Evolutionary conservation across 176 grass and related monocot species (phyloP), one percentile per base, ranked within the genome.

Genomic region (Aegilops tauschii): DNA sequence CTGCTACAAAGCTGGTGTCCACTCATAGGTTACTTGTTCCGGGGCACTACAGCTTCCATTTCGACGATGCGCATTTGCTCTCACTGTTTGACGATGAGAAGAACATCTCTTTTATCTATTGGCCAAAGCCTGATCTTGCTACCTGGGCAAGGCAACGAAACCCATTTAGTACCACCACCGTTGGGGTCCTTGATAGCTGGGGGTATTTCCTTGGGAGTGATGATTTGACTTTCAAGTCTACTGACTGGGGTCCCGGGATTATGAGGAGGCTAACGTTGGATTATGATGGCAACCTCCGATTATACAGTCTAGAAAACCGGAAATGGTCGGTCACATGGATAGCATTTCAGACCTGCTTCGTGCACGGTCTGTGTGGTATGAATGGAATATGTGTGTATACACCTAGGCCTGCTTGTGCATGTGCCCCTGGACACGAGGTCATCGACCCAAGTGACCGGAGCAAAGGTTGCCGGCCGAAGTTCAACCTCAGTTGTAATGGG

Each of bases 341-440:
- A 45, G 89, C 89, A 73, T 67, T 68, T 61, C 8, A 25, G 21
- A 59, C 49, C 7, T 91, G 91, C 69, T 28, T 14, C 36, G 73
- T 87, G 1, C 79, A 85, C 29, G 89, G 87, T 18, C 18, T 90
- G 16, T 96, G 94, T 34, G 94, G 94, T 8, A 64, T 10, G 8
- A 92, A 93, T 69, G 91, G 87, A 74, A 71, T 96, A 29, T 96
- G 94, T 34, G 84, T 77, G 3, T 77, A 88, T 59, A 77, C 35
- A 6, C 84, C 86, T 45, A 75, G 3, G n/a, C 73, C 83, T 36
- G 27, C 50, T 16, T 94, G 87, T 5, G 68, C 52, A 37, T 92
- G 92, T 11, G 86, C 87, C n/a, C 90, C 89, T 65, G 82, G 83
- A 23, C 77, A 87, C n/a, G 77, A 91, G 21, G 71, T 87, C 11